Base-by-base conservation (phyloP, 768 basidiomycete genomes). In the Boletus subcaerulescens region DNA sequence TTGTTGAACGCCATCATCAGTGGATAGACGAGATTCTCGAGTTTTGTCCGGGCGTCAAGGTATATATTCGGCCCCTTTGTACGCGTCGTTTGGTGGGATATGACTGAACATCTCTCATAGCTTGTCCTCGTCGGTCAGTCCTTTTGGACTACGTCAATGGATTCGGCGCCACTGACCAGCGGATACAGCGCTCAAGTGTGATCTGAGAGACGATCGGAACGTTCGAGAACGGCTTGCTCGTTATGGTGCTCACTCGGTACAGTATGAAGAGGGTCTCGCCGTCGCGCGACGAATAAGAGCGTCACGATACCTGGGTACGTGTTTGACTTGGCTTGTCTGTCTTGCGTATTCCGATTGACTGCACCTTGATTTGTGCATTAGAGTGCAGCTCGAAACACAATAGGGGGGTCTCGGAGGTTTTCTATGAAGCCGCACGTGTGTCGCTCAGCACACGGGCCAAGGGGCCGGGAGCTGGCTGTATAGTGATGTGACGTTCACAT, bases 311-410 rank as follows among this genome's bases (percentile, higher is more conserved):
- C 81, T 98, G 2, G 96, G 93, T 93, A 56, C 33, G 82, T 76
- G n/a, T 48, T 42, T 36, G 20, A 47, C 5, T 48, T 35, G 33
- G 20, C 11, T 17, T 51, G n/a, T 4, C 29, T 10, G 11, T 45
- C 24, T 18, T n/a, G 32, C 15, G 11, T 22, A 29, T n/a, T 32
- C 14, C 36, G 24, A 35, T 43, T 54, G 48, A 53, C 20, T 13
- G 17, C 5, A 6, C 12, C 12, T 35, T 33, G 32, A 38, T 26
- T 12, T 9, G 35, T 29, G 43, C 41, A 32, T 51, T 26, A 97
- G 95, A 98, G 77, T 98, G 96, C 68, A 96, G 93, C 59, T 94
- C 96, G 9, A 98, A 98, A 71, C 93, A 96, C 65, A 95, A 97
- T 61, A 84, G 96, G 45, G 96, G 96, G 5, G 94, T 98, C 12